Evolutionary conservation across 2,329 filamentous ascomycete species (phyloP).

Genomic region (Beauveria rudraprayagi): DNA sequence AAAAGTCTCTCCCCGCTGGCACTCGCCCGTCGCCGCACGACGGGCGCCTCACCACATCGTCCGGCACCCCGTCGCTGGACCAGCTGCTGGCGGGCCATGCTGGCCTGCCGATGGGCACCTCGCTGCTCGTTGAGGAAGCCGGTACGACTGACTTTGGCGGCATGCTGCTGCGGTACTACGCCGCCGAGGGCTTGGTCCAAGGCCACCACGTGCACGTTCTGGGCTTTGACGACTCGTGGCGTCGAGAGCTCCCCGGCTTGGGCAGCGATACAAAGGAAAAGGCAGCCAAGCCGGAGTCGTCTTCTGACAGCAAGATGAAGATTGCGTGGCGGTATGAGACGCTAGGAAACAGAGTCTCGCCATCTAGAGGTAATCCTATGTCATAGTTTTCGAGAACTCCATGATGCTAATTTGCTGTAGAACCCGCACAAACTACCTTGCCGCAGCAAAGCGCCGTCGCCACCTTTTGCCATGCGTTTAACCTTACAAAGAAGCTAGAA

Average conservation of each 20-base stretch:
- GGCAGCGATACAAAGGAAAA: constrained; percentile 33
- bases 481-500: constrained; percentile 58
- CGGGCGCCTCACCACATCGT: constrained; percentile 82
- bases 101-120: constrained; percentile 74
- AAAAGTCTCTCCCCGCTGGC: constrained; percentile 35
- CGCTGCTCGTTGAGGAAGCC: constrained; percentile 74
- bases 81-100: constrained; percentile 77
- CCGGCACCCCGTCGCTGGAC: constrained; percentile 80
- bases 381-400: not conserved
- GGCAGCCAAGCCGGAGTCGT: constrained; percentile 30
- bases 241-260: constrained; percentile 72
- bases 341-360: constrained; percentile 59
- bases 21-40: constrained; percentile 82
- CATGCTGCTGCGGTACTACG: constrained; percentile 77
- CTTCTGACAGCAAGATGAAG: constrained; percentile 75
- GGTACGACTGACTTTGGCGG: constrained; percentile 93
- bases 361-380: constrained; percentile 49
- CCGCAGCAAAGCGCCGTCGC: constrained; percentile 16
- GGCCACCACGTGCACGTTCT: constrained; percentile 83
- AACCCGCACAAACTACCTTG: constrained; percentile 17
- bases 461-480: constrained; percentile 64
- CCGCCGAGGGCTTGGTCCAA: constrained; percentile 86
- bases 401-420: not conserved
- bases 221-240: constrained; percentile 73
- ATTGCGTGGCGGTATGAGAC: constrained; percentile 97